Conservation (phyloP, 192 early-diverging fungal genomes). For the Linnemannia elongata region DNA sequence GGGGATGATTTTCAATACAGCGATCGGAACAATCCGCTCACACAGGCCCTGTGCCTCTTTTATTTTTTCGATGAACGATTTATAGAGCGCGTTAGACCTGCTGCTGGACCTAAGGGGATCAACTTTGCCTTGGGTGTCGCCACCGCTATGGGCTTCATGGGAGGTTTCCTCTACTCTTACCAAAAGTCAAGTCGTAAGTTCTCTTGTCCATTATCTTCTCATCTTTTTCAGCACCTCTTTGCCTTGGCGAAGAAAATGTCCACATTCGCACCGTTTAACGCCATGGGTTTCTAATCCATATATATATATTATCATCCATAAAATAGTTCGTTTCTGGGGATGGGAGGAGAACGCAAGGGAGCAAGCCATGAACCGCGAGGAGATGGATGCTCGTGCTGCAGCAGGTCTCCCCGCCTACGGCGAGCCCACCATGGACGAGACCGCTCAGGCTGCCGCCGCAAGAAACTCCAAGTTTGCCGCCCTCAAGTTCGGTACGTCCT, state of each 20-base stretch:
- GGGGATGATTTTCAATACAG: too few species aligned
- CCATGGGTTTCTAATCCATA: background rate
- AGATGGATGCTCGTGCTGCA: constrained; percentile 71
- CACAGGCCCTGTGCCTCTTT: background rate
- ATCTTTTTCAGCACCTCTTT: background rate
- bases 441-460: constrained; percentile 73
- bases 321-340: constrained; percentile 93
- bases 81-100: constrained; percentile 67
- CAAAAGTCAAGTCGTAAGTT: constrained; percentile 79
- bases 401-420: constrained; percentile 80
- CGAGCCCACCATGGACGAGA: constrained; percentile 64
- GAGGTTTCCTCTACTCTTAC: constrained; percentile 87
- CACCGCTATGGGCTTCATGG: constrained; percentile 66
- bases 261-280: background rate
- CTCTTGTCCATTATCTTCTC: background rate
- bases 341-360: constrained; percentile 90
- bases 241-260: background rate
- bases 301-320: constrained; percentile 13
- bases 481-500: constrained; percentile 66
- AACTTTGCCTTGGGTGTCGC: constrained; percentile 67
- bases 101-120: constrained; percentile 58
- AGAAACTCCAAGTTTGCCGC: constrained; percentile 77
- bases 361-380: constrained; percentile 74
- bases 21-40: background rate
- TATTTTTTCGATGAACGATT: constrained; percentile 34